These are phyloP conservation scores for Colletotrichum sojae DNA, from an alignment of 2,329 filamentous ascomycete genomes.

Conservation along the genomic window DNA sequence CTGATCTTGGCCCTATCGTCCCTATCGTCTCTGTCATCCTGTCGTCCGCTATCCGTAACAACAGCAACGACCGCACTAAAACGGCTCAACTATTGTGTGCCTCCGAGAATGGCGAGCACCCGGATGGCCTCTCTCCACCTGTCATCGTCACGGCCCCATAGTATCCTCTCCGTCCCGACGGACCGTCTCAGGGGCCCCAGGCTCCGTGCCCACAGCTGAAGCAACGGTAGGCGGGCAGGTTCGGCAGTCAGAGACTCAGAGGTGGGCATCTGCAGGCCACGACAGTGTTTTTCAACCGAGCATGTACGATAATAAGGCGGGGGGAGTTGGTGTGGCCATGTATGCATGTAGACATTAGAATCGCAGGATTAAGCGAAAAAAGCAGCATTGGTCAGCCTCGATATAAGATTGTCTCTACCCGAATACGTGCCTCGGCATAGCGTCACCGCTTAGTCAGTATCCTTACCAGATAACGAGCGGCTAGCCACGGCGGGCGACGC, in stretches of 20 bases:
- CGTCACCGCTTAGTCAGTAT: constrained; percentile 21
- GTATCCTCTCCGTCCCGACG: constrained; percentile 6
- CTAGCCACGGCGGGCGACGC: neutral
- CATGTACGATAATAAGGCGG: too few relatives aligned
- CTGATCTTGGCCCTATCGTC: too few relatives aligned
- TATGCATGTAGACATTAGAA: neutral
- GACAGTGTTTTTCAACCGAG: too few relatives aligned
- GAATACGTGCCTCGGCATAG: constrained; percentile 33
- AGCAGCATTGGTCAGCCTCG: neutral
- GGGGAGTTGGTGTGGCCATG: too few relatives aligned
- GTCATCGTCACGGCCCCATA: neutral
- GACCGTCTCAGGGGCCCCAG: constrained; percentile 14
- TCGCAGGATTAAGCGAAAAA: neutral
- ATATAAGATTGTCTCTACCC: neutral
- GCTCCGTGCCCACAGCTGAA: constrained; percentile 1
- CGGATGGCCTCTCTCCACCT: constrained; percentile 5
- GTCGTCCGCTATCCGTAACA: too few relatives aligned
- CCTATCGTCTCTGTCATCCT: too few relatives aligned
- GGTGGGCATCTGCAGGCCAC: neutral
- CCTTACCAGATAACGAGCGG: constrained; percentile 19
- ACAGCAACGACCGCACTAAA: too few relatives aligned
- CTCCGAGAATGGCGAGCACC: constrained; percentile 8
- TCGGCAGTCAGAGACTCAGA: constrained; percentile 8
- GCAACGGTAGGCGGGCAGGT: constrained; percentile 5
- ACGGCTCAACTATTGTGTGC: too few relatives aligned